Percentiles rank a stretch among this genome's conserved stretches.
These are phyloP conservation scores for Vinca major DNA, from an alignment of 305 asterid species.

Conservation along the genomic window DNA sequence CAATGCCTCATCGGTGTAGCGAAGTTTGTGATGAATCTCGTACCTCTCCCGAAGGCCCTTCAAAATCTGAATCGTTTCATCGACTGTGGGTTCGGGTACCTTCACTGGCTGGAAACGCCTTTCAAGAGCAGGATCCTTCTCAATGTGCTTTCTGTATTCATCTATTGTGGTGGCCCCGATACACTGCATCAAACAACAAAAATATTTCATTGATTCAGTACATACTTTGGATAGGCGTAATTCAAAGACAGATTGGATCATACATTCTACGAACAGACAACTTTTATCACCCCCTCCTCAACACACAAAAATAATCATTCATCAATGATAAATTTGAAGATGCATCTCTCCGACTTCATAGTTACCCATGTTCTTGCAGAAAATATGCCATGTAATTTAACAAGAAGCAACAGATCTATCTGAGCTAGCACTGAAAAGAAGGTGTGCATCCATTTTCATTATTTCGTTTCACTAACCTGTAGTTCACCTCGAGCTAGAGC, in stretches of 20 bases:
- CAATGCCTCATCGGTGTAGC: conserved; percentile 64
- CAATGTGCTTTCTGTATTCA: conserved; percentile 90
- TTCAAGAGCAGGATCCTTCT: conserved; percentile 94
- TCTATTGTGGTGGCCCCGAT: conserved; percentile 96
- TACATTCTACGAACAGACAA: not conserved
- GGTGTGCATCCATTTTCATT: not conserved
- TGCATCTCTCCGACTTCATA: not conserved
- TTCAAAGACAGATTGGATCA: not conserved
- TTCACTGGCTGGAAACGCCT: conserved; percentile 94
- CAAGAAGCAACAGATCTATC: not conserved
- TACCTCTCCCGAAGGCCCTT: conserved; percentile 91
- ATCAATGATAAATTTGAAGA: not conserved
- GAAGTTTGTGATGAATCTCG: conserved; percentile 37
- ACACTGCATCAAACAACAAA: conserved; percentile 38
- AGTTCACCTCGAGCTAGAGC: conserved; percentile 97
- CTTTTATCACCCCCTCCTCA: no score
- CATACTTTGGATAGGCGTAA: not conserved
- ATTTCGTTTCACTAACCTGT: conserved; percentile 44
- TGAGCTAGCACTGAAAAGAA: not conserved
- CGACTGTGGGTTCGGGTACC: conserved; percentile 97
- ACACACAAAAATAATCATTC: not conserved
- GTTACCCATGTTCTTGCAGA: not conserved
- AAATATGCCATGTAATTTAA: not conserved
- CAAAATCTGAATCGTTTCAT: conserved; percentile 81
- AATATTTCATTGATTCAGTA: not conserved